These are phyloP conservation scores for Ceratobasidium sp. DNA, from an alignment of 1,284 basidiomycete genomes.

Conservation along the genomic window DNA sequence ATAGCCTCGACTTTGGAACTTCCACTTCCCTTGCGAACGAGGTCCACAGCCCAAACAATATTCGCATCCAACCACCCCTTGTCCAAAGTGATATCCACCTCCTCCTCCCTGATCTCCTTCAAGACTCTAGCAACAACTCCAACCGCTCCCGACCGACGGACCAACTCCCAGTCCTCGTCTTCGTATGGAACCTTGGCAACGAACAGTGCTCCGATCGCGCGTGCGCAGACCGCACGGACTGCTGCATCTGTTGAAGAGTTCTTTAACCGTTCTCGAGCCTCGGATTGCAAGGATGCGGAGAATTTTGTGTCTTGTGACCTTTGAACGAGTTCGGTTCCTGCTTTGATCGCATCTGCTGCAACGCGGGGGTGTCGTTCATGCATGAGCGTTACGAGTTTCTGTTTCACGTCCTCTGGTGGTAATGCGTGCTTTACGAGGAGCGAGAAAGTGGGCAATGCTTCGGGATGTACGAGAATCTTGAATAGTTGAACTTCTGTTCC, in stretches of 20 bases:
- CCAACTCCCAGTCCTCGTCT: constrained; percentile 76
- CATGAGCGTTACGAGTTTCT: constrained; percentile 74
- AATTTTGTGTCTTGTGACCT: not conserved
- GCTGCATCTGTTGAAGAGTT: constrained; percentile 71
- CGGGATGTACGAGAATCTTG: constrained; percentile 42
- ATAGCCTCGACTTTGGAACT: constrained; percentile 82
- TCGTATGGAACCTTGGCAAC: constrained; percentile 44
- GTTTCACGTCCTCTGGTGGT: constrained; percentile 64
- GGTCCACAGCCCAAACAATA: constrained; percentile 74
- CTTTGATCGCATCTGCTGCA: constrained; percentile 81
- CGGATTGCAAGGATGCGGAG: constrained; percentile 12
- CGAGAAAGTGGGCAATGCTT: constrained; percentile 69
- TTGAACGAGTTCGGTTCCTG: constrained; percentile 44
- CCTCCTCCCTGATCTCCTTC: constrained; percentile 44
- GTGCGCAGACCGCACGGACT: constrained; percentile 59
- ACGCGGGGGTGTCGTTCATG: constrained; percentile 75
- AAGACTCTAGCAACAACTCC: constrained; percentile 70
- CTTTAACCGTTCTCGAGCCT: constrained; percentile 24
- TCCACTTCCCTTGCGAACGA: constrained; percentile 81
- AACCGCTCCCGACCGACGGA: constrained; percentile 76
- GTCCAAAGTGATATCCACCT: constrained; percentile 65
- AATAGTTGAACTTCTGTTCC: constrained; percentile 17
- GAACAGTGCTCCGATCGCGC: constrained; percentile 31
- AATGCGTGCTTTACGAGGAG: constrained; percentile 63
- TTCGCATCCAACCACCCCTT: constrained; percentile 74